Evolutionary conservation across 2,329 filamentous ascomycete species (phyloP), one percentile per base, ranked within the genome.

Genomic region (Passalora sequoiae): DNA sequence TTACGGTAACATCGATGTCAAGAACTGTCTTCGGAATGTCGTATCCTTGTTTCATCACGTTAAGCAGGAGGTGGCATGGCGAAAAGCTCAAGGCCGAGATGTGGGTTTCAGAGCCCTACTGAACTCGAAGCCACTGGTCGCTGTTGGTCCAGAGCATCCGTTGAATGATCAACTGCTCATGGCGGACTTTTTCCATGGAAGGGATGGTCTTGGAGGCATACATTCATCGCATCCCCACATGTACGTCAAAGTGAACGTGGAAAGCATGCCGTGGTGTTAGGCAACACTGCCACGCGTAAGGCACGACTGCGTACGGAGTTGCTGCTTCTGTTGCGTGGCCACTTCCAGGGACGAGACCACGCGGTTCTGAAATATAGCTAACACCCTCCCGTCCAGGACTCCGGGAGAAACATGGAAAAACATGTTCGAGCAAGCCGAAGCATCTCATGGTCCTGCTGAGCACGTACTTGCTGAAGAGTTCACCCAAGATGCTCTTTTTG

Each of bases 41-140:
- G 83, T 97, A 28, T 85, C 88, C 17, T 73, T 97, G 49, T 97
- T 98, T 70, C 84, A 96, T 59, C 83, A 94, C 46, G 77, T 98
- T 40, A 88, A 94, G 54, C 86, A 88, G 62, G 92, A 98, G 69
- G 74, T 88, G 55, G 75, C 79, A 54, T 97, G 89, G 89, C 79
- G 92, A 51, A 80, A 78, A 61, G 69, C 78, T 9, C 76, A 80
- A 30, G 84, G 84, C 13, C 76, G 74, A 43, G 68, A 77, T 1
- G 73, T 82, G 43, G 85, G 86, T 1, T 97, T 89, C 56, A 82
- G 81, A 39, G 75, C 80, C 6, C 69, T 97, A 65, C 78, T 76
- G 54, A 74, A 77, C 10, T 80, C 71, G 64, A 94, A 86, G 67
- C 91, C 63, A 12, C 27, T 65, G 57, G 80, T 98, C 22, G 88